These are phyloP conservation scores for Keithomyces neogunnii DNA, from an alignment of 2,329 filamentous ascomycete species.

Conservation along the genomic window DNA sequence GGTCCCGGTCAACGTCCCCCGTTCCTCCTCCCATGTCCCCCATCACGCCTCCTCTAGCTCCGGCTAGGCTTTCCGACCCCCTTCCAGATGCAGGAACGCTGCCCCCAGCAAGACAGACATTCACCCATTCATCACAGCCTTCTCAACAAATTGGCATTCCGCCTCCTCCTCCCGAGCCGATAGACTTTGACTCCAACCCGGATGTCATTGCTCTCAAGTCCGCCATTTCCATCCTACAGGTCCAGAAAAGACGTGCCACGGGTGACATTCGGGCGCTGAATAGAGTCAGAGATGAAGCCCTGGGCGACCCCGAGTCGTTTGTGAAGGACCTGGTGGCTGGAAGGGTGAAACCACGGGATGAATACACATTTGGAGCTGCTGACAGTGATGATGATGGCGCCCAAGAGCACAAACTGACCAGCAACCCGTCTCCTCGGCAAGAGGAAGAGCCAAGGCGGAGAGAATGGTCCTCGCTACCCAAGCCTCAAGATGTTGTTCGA, in stretches of 20 bases:
- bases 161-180: constrained; percentile 40
- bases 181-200: constrained; percentile 59
- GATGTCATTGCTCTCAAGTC: constrained; percentile 82
- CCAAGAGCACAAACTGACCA: constrained; percentile 18
- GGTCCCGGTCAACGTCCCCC: constrained; percentile 34
- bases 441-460: constrained; percentile 14
- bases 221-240: constrained; percentile 77
- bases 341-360: constrained; percentile 34
- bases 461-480: constrained; percentile 59
- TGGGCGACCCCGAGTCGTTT: constrained; percentile 65
- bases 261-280: constrained; percentile 66
- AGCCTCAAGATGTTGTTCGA: constrained; percentile 72
- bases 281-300: constrained; percentile 60
- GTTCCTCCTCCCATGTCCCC: constrained; percentile 44
- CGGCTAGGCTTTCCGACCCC: constrained; percentile 21
- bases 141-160: constrained; percentile 28
- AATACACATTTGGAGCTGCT: constrained; percentile 13
- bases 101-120: constrained; percentile 24
- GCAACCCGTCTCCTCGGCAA: constrained; percentile 14
- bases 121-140: constrained; percentile 36
- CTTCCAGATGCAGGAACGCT: constrained; percentile 7
- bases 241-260: constrained; percentile 71
- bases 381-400: constrained; percentile 21
- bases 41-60: constrained; percentile 41
- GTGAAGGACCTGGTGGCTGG: constrained; percentile 57